phyloP scores from a whole-genome alignment of 306 rosid species.

The Medicago ruthenica region DNA sequence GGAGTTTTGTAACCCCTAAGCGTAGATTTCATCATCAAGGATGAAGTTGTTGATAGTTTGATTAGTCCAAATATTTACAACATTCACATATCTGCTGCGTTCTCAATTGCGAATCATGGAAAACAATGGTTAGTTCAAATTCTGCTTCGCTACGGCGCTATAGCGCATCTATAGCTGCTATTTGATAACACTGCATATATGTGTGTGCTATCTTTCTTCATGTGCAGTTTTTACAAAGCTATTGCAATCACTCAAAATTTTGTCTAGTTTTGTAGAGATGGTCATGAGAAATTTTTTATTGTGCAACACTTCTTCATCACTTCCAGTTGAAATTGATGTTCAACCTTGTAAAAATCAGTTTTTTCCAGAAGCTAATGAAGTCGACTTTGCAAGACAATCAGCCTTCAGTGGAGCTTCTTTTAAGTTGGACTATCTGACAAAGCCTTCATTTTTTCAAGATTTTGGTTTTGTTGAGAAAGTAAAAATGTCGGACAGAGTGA shows the following conservation, averaged over 20 bases:
- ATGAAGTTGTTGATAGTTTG: conserved; percentile 7
- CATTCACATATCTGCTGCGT: neutral
- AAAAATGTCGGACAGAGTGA: conserved; percentile 88
- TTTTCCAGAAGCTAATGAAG: conserved; percentile 98
- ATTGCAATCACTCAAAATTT: neutral
- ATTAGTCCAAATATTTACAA: conserved; percentile 28
- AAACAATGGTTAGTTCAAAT: neutral
- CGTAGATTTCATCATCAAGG: no score
- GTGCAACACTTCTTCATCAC: conserved; percentile 31
- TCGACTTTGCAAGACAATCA: conserved; percentile 80
- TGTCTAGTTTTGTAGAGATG: conserved; percentile 35
- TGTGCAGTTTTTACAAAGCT: neutral
- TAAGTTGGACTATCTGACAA: conserved; percentile 91
- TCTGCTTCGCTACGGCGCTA: neutral
- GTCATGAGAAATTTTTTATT: conserved; percentile 14
- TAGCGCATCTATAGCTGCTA: neutral
- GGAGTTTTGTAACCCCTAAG: no score
- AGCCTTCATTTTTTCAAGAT: conserved; percentile 95
- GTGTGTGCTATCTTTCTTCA: conserved; percentile 11
- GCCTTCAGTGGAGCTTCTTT: conserved; percentile 80
- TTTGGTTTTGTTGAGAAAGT: conserved; percentile 90
- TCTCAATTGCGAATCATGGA: neutral
- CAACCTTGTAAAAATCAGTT: conserved; percentile 67
- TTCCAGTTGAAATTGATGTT: conserved; percentile 44
- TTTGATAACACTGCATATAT: conserved; percentile 21